Evolutionary conservation across 1,139 yeast species (phyloP).

Genomic region (Geotrichum histeridarum): DNA sequence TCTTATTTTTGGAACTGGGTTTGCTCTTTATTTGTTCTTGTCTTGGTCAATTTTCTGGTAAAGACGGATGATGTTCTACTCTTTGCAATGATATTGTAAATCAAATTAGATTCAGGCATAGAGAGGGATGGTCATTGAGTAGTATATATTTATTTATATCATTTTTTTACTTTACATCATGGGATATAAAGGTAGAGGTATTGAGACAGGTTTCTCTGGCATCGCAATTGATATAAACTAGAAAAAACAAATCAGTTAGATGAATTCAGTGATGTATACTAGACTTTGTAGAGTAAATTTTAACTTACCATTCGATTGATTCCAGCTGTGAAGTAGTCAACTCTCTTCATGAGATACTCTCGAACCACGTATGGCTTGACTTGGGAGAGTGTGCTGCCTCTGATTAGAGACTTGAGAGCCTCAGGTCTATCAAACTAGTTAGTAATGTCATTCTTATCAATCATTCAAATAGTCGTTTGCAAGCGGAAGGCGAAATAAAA

Average conservation of each 20-base stretch:
- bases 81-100: too few relatives aligned
- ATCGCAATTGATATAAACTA: background rate
- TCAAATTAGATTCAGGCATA: too few relatives aligned
- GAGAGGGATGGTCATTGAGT: too few relatives aligned
- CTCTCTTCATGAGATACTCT: slow-evolving; percentile 64
- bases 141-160: background rate
- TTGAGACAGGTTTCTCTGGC: slow-evolving; percentile 3
- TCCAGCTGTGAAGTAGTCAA: slow-evolving; percentile 44
- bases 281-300: background rate
- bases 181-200: slow-evolving; percentile 10
- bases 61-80: background rate
- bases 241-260: too few relatives aligned
- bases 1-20: background rate
- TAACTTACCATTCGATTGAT: slow-evolving; percentile 15
- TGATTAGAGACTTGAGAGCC: slow-evolving; percentile 68
- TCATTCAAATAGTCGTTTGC: too few relatives aligned
- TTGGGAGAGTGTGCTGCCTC: slow-evolving; percentile 72
- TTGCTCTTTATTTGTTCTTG: slow-evolving; percentile 3
- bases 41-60: slow-evolving; percentile 2
- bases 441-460: slow-evolving; percentile 36
- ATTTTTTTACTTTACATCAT: slow-evolving; percentile 4
- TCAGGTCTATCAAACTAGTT: slow-evolving; percentile 40
- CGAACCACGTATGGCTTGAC: slow-evolving; percentile 63
- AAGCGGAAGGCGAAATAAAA: slow-evolving; percentile 4
- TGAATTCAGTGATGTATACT: background rate